Evolutionary conservation across 202 grass and related monocot species (phyloP), one percentile per base, ranked within the genome.

Genomic region (Elaeis oleifera): DNA sequence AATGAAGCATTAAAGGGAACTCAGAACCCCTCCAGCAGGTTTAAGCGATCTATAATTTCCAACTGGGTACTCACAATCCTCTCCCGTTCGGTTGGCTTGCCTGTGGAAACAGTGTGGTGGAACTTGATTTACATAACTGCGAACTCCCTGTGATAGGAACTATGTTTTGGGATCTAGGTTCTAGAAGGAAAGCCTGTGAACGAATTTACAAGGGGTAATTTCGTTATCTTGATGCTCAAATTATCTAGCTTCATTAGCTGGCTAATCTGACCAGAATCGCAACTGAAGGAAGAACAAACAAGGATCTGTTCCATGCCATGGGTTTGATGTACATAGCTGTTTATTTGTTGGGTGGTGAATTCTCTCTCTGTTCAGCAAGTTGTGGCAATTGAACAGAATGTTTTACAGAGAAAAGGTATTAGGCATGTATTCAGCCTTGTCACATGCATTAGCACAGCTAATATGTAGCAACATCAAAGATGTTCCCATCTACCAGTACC

Each of bases 371-470:
- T 79, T 71, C 81, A 79, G 50, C 81, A 71, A 22, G 71, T 79
- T 53, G 76, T 84, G 19, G 67, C 71, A 0, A 68, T 84, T 20
- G 81, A 84, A 59, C 49, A 76, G 56, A 75, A 71, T 84, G 6
- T 84, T 80, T 72, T 84, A 80, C 64, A 61, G 76, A 17, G 81
- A 84, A 78, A 76, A 75, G 78, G 63, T 69, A 57, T 61, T 55
- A 0, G 80, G 74, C 50, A 74, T 74, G 68, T 78, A 83, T 44
- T 83, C 74, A 22, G 74, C 75, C 60, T 58, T 79, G 55, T 59
- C 81, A 0, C 80, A 80, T 80, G 82, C 82, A 59, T 80, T 85
- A 72, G 82, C 69, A 2, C 82, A 80, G 68, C 77, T 85, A 49
- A 23, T 6, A 31, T 31, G 5, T 6, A 31, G 28, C 28, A 31